Base-by-base conservation (phyloP, 139 green algal species). In the Chlamydomonas sp. region DNA sequence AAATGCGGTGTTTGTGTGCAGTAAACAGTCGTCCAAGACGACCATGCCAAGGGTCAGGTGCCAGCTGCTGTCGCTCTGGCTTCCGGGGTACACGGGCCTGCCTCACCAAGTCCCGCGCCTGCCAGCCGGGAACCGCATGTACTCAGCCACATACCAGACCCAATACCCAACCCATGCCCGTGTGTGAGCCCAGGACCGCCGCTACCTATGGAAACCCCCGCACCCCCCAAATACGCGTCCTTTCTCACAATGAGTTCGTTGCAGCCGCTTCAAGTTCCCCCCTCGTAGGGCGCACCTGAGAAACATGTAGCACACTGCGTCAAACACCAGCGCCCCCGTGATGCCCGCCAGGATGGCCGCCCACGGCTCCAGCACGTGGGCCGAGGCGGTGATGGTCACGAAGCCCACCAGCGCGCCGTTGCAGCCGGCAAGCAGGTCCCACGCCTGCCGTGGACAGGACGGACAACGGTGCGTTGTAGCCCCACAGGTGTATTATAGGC, bases 391-490 rank as follows among this genome's bases (percentile, higher is more conserved):
- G 85, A 96, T 92, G 15, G 84, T 90, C 4, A 97, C 95, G 15
- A 97, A 92, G 18, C 95, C 95, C 57, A 87, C 90, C 17, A 97
- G 92, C 14, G 95, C 86, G 15, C 94, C 94, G 79, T 93, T 93
- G 92, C 96, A 96, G 80, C 96, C 86, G 0, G 83, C 86, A 31
- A 96, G 89, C 57, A 98, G 88, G 87, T 98, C 95, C 84, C 93
- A 97, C 7, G 90, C 85, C 92, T 91, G 73, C 7, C 20, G 73
- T 5, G 49, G 31, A 1, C 61, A 4, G 49, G 20, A 9, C 5
- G 73, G 31, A 63, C 4, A 4, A 17, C 9, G 73, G 71, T 10
- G 71, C 9, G 10, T 10, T 71, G 66, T 10, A 71, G 10, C 10
- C 9, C 10, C 12, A 71, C 66, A 71, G 10, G 66, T 14, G 12